Conservation (phyloP, 257 asterid species). For the Ligustrum vulgare region DNA sequence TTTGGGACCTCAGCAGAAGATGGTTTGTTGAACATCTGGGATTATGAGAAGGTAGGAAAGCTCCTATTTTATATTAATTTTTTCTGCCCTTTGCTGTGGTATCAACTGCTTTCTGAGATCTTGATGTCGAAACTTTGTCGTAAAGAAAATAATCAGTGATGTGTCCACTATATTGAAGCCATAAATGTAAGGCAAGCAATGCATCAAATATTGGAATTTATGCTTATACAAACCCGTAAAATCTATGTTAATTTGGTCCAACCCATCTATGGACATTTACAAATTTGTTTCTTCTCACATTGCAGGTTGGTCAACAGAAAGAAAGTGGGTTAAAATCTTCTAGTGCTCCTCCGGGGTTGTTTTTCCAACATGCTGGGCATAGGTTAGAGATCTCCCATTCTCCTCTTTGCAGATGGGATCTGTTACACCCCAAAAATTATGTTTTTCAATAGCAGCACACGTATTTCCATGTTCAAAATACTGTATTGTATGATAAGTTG, state of each 20-base stretch:
- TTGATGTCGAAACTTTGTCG: not conserved
- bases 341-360: conserved; percentile 74
- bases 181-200: conserved; percentile 11
- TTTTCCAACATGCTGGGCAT: conserved; percentile 98
- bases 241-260: conserved; percentile 16
- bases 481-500: not conserved
- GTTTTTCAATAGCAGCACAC: too few species aligned
- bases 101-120: not conserved
- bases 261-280: not conserved
- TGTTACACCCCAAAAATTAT: not conserved
- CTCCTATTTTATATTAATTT: conserved; percentile 10
- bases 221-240: not conserved
- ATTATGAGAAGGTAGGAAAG: conserved; percentile 29
- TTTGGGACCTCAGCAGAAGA: not conserved
- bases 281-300: conserved; percentile 17
- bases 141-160: too few species aligned
- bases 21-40: conserved; percentile 3
- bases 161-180: not conserved
- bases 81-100: not conserved
- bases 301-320: conserved; percentile 68
- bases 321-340: conserved; percentile 54
- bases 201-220: not conserved
- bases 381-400: conserved; percentile 46
- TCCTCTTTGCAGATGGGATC: not conserved
- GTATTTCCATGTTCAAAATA: too few species aligned